Evolutionary conservation across 306 rosid genomes (phyloP).

Genomic region (Glycyrrhiza uralensis): DNA sequence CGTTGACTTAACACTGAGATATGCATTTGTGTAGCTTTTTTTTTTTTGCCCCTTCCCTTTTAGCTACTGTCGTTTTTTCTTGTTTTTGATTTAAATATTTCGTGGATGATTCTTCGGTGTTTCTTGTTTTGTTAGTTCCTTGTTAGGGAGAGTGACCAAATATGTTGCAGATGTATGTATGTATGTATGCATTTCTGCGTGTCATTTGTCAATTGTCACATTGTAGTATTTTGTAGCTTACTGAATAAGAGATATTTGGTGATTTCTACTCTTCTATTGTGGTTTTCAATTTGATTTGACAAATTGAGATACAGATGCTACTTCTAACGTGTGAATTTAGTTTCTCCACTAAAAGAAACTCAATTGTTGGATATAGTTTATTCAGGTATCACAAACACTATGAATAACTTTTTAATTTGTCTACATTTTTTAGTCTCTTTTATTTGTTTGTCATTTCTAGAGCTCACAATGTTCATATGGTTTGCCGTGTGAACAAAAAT

Average conservation of each 20-base stretch:
- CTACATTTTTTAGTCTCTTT: not conserved
- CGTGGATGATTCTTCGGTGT: constrained; percentile 33
- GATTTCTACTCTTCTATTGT: not conserved
- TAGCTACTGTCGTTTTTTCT: not conserved
- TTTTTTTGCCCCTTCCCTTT: not conserved
- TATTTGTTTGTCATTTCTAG: not conserved
- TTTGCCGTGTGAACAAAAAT: not conserved
- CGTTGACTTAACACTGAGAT: constrained; percentile 21
- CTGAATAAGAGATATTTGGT: constrained; percentile 23
- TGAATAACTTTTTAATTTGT: not conserved
- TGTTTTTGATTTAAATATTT: not conserved
- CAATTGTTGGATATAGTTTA: not conserved
- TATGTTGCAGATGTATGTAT: constrained; percentile 19
- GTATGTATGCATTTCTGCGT: not conserved
- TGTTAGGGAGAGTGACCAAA: constrained; percentile 16
- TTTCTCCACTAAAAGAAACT: too few species aligned
- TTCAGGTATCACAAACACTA: not conserved
- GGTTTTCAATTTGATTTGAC: not conserved
- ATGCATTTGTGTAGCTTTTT: constrained; percentile 16
- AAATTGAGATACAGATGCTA: not conserved
- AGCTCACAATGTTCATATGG: not conserved
- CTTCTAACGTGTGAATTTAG: not conserved
- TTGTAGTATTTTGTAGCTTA: constrained; percentile 34
- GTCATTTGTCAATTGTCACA: constrained; percentile 15
- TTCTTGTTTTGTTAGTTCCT: constrained; percentile 35